These are phyloP conservation scores for Cutaneotrichosporon sp. DNA, from an alignment of 1,284 basidiomycete species.

Conservation along the genomic window DNA sequence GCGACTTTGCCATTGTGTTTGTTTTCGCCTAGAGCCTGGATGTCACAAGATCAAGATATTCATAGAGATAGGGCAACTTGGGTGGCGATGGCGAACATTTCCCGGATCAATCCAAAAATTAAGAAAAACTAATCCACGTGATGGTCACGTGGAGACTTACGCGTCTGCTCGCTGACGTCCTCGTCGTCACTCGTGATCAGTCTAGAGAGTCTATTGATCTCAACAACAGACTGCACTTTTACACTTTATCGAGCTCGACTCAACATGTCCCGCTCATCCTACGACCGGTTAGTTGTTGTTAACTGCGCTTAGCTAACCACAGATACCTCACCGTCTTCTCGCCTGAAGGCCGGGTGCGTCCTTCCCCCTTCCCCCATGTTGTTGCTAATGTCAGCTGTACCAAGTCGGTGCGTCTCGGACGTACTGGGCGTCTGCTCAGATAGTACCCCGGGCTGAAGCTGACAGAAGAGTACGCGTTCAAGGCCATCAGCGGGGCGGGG, in stretches of 20 bases:
- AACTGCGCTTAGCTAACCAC: conserved; percentile 20
- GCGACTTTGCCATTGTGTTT: conserved; percentile 80
- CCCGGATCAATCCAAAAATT: conserved; percentile 7
- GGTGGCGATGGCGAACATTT: conserved; percentile 14
- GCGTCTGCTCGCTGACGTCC: conserved; percentile 19
- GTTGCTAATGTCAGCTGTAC: conserved; percentile 57
- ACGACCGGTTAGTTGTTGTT: conserved; percentile 45
- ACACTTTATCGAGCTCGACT: not conserved
- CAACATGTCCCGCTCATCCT: conserved; percentile 51
- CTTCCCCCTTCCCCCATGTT: not conserved
- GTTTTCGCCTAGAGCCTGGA: not conserved
- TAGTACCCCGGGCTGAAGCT: not conserved
- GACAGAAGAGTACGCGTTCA: conserved; percentile 92
- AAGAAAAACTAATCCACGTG: conserved; percentile 14
- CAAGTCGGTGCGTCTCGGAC: conserved; percentile 77
- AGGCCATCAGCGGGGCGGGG: conserved; percentile 94
- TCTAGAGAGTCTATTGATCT: not conserved
- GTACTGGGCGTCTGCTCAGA: no score
- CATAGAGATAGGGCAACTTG: not conserved
- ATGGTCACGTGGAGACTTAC: not conserved
- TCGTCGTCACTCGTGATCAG: not conserved
- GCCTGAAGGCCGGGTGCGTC: conserved; percentile 54
- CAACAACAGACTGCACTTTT: not conserved
- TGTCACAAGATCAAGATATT: not conserved
- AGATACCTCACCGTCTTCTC: conserved; percentile 57